Percentiles rank a stretch among this genome's conserved stretches.
phyloP scores from a whole-genome alignment of 2,329 filamentous ascomycete genomes.

The Fusarium verticillioides region DNA sequence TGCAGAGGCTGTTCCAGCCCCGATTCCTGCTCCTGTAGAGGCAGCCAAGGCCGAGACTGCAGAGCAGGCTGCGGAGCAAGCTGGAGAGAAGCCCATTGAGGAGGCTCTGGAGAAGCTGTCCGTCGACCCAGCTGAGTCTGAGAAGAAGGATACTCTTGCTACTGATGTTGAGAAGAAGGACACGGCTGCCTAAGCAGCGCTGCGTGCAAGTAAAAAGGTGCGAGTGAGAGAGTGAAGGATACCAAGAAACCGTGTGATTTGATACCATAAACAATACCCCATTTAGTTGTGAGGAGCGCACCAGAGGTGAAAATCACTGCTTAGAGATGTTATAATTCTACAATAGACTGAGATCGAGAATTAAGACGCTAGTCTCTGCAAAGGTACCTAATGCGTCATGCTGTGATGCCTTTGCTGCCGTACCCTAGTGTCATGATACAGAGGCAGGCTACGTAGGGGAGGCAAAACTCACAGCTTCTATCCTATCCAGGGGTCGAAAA shows the following conservation, averaged over 20 bases:
- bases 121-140: slow-evolving; percentile 15
- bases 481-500: not conserved
- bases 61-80: slow-evolving; percentile 25
- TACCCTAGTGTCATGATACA: not conserved
- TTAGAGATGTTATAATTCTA: slow-evolving; percentile 24
- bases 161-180: slow-evolving; percentile 26
- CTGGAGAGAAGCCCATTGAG: slow-evolving; percentile 32
- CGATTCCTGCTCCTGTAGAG: slow-evolving; percentile 26
- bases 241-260: slow-evolving; percentile 22
- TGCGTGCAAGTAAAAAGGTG: not conserved
- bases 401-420: not conserved
- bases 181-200: not conserved
- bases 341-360: slow-evolving; percentile 15
- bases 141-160: slow-evolving; percentile 9
- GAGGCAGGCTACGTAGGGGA: not conserved
- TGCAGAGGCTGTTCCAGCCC: slow-evolving; percentile 2
- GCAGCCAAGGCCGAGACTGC: slow-evolving; percentile 34
- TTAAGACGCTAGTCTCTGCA: not conserved
- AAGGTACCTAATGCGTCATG: not conserved
- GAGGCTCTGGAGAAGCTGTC: slow-evolving; percentile 31
- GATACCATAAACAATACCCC: slow-evolving; percentile 33
- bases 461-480: not conserved
- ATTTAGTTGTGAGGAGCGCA: slow-evolving; percentile 13
- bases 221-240: slow-evolving; percentile 12
- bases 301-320: not conserved